These are phyloP conservation scores for Delphinella strobiligena DNA, from an alignment of 2,329 filamentous ascomycete species.

Conservation along the genomic window DNA sequence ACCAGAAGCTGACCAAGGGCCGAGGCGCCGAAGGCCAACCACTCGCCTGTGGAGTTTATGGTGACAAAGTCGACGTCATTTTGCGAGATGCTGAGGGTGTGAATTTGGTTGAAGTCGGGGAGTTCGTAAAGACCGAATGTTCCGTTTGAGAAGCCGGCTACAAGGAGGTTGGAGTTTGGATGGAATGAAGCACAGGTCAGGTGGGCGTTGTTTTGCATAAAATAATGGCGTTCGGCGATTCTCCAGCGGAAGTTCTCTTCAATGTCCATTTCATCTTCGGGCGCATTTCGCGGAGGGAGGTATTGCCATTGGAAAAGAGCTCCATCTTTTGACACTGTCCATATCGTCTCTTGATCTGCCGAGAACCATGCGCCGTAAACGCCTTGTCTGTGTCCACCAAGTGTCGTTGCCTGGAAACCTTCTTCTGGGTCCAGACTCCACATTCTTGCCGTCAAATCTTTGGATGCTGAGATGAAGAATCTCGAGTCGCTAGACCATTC, in stretches of 20 bases:
- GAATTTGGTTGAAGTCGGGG: slow-evolving; percentile 90
- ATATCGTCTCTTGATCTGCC: slow-evolving; percentile 86
- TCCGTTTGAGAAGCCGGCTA: slow-evolving; percentile 90
- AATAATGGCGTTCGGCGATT: slow-evolving; percentile 83
- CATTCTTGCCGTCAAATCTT: slow-evolving; percentile 84
- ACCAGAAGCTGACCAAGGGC: slow-evolving; percentile 92
- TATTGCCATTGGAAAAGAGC: slow-evolving; percentile 92
- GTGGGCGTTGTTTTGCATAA: slow-evolving; percentile 79
- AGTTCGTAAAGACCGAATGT: slow-evolving; percentile 91
- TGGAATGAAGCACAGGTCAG: slow-evolving; percentile 89
- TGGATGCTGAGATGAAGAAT: slow-evolving; percentile 86
- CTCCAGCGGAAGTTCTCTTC: slow-evolving; percentile 71
- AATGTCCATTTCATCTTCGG: slow-evolving; percentile 40
- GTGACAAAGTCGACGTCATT: slow-evolving; percentile 92
- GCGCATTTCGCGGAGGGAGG: slow-evolving; percentile 45
- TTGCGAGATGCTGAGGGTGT: slow-evolving; percentile 87
- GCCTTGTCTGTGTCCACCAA: slow-evolving; percentile 81
- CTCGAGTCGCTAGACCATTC: slow-evolving; percentile 95
- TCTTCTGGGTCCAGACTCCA: slow-evolving; percentile 87
- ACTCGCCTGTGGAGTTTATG: slow-evolving; percentile 89
- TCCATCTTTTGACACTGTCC: slow-evolving; percentile 94
- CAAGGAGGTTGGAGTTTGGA: slow-evolving; percentile 74
- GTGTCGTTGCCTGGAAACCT: slow-evolving; percentile 76
- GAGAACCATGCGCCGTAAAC: slow-evolving; percentile 97
- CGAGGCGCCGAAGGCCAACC: slow-evolving; percentile 92